Evolutionary conservation across 2,329 filamentous ascomycete genomes (phyloP).

Genomic region (Trichophyton benhamiae): DNA sequence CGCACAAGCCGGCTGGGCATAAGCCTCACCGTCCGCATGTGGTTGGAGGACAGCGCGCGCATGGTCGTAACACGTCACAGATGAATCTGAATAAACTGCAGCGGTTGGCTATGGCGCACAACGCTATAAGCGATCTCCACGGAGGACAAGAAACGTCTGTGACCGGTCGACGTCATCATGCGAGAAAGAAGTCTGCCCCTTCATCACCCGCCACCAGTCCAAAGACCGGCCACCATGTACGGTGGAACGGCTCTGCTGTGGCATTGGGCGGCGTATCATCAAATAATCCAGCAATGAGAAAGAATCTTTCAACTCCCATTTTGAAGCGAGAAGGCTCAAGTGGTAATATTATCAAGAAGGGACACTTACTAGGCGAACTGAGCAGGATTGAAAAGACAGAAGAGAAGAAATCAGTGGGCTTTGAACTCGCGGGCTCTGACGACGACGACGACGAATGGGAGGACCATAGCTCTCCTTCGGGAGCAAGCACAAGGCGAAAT

Average conservation of each 20-base stretch:
- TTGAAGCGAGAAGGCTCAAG: constrained; percentile 30
- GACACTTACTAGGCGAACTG: constrained; percentile 17
- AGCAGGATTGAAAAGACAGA: constrained; percentile 14
- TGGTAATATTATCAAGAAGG: constrained; percentile 28
- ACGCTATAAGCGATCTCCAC: constrained; percentile 20
- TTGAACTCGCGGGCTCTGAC: constrained; percentile 33
- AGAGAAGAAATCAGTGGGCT: constrained; percentile 35
- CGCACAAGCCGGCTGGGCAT: constrained; percentile 22
- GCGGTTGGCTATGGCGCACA: constrained; percentile 24
- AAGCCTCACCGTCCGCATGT: constrained; percentile 33
- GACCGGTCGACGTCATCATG: constrained; percentile 25
- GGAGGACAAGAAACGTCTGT: constrained; percentile 13
- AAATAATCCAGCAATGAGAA: constrained; percentile 29
- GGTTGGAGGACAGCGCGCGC: constrained; percentile 28
- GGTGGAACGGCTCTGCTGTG: constrained; percentile 31
- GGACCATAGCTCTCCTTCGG: constrained; percentile 36
- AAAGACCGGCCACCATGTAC: constrained; percentile 25
- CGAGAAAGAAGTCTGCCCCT: constrained; percentile 36
- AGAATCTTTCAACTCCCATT: constrained; percentile 34
- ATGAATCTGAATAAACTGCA: constrained; percentile 36
- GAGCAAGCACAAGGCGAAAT: constrained; percentile 36
- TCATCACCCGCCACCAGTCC: constrained; percentile 34
- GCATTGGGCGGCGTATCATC: constrained; percentile 23
- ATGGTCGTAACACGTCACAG: constrained; percentile 33
- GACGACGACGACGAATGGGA: constrained; percentile 37